A percentile compares a stretch with the other conserved stretches of the same genome.
Conservation (phyloP, 1,284 basidiomycete species). For the Fomitopsis palustris region DNA sequence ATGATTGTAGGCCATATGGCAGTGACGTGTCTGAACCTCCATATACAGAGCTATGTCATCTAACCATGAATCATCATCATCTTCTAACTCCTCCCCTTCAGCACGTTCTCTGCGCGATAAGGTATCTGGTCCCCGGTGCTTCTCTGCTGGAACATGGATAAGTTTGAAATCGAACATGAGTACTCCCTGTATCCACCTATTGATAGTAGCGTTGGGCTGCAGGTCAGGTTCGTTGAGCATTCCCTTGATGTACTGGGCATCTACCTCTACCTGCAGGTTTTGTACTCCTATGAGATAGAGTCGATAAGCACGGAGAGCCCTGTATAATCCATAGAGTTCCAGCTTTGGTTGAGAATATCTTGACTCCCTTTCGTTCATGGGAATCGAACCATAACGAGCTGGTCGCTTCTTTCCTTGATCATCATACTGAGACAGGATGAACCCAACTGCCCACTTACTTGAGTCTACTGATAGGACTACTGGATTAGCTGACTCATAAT, state of each 20-base stretch:
- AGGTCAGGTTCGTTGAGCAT: constrained; percentile 28
- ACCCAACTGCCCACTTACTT: not conserved
- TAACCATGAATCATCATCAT: not conserved
- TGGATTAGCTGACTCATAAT: not conserved
- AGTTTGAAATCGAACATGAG: constrained; percentile 31
- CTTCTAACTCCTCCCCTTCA: not conserved
- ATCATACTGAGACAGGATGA: not conserved
- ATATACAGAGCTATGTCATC: not conserved
- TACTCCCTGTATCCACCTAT: constrained; percentile 36
- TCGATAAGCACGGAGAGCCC: constrained; percentile 25
- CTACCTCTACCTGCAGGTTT: constrained; percentile 35
- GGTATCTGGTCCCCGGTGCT: constrained; percentile 16
- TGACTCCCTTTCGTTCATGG: constrained; percentile 29
- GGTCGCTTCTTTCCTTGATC: not conserved
- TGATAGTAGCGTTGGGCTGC: constrained; percentile 31
- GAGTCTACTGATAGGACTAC: not conserved
- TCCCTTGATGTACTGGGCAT: constrained; percentile 19
- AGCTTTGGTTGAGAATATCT: constrained; percentile 25
- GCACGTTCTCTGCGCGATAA: not conserved
- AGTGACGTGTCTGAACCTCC: not conserved
- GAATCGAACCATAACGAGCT: not conserved
- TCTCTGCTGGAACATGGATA: constrained; percentile 23
- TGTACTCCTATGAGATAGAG: constrained; percentile 32
- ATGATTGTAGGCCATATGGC: not conserved
- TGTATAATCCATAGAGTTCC: constrained; percentile 33